Conservation (phyloP, 1,284 basidiomycete species). For the Fistulina hepatica region DNA sequence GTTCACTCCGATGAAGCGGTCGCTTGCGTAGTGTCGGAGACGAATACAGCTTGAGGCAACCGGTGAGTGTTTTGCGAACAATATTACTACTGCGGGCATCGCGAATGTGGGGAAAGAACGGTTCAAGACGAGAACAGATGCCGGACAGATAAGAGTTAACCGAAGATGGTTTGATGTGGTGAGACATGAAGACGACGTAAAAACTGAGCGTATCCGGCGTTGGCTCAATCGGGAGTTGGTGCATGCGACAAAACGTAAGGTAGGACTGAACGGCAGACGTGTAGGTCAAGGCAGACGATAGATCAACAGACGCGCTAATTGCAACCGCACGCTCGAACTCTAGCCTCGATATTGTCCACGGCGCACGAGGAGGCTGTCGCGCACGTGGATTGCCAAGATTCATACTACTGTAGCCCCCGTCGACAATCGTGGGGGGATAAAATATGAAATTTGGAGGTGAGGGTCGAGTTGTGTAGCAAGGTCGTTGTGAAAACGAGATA, state of each 20-base stretch:
- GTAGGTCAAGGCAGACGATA: conserved; percentile 21
- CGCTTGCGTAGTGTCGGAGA: conserved; percentile 4
- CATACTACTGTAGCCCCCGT: conserved; percentile 19
- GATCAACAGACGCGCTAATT: conserved; percentile 24
- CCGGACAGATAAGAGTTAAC: conserved; percentile 18
- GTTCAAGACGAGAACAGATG: conserved; percentile 9
- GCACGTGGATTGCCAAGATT: conserved; percentile 7
- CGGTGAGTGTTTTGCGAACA: conserved; percentile 8
- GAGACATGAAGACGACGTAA: conserved; percentile 18
- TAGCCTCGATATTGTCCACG: conserved; percentile 25
- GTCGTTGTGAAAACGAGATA: conserved; percentile 9
- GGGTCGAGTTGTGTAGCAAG: background rate
- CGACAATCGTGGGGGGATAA: conserved; percentile 22
- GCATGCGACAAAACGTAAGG: conserved; percentile 20
- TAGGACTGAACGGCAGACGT: conserved; percentile 27
- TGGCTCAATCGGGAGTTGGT: conserved; percentile 19
- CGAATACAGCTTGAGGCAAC: conserved; percentile 5
- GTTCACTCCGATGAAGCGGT: conserved; percentile 1
- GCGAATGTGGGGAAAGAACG: conserved; percentile 8
- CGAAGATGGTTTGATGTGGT: conserved; percentile 16
- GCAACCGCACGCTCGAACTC: conserved; percentile 23
- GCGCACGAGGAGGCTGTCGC: conserved; percentile 18
- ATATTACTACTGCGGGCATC: background rate
- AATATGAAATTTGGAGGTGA: conserved; percentile 5
- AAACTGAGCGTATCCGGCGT: conserved; percentile 17